Evolutionary conservation across 257 asterid genomes (phyloP).

Genomic region (Nicotiana obtusifolia): DNA sequence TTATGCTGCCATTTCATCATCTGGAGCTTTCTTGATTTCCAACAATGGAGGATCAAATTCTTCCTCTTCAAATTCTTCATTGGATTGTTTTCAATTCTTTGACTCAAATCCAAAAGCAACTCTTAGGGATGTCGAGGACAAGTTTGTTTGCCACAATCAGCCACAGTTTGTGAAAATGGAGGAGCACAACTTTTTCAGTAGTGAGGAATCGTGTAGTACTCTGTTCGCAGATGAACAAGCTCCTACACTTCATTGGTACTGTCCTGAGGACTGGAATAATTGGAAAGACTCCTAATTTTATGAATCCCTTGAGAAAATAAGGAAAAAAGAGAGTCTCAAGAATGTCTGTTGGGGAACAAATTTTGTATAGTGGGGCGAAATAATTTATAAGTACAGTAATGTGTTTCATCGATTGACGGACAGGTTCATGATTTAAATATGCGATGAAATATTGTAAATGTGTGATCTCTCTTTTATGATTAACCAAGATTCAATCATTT

Average conservation of each 20-base stretch:
- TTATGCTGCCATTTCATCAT: slow-evolving; percentile 35
- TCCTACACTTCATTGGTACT: slow-evolving; percentile 78
- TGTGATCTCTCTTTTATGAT: not conserved
- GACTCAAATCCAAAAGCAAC: slow-evolving; percentile 21
- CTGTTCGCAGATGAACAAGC: slow-evolving; percentile 79
- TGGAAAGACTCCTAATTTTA: slow-evolving; percentile 17
- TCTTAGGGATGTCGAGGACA: slow-evolving; percentile 29
- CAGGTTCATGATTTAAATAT: too few relatives aligned
- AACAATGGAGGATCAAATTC: not conserved
- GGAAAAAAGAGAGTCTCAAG: not conserved
- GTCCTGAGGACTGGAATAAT: slow-evolving; percentile 66
- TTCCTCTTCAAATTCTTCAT: not conserved
- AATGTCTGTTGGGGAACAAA: not conserved
- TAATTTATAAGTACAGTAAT: not conserved
- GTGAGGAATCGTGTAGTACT: slow-evolving; percentile 69
- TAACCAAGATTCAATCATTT: too few relatives aligned
- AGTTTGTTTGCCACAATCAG: slow-evolving; percentile 19
- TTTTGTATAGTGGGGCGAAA: not conserved
- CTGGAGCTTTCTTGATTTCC: slow-evolving; percentile 28
- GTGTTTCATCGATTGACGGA: not conserved
- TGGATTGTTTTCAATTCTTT: slow-evolving; percentile 25
- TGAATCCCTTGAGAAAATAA: not conserved
- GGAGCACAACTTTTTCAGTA: slow-evolving; percentile 62
- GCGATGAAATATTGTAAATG: too few relatives aligned
- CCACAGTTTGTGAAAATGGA: slow-evolving; percentile 70